Evolutionary conservation across 139 green algal species (phyloP).

Genomic region (Eudorina sp.): DNA sequence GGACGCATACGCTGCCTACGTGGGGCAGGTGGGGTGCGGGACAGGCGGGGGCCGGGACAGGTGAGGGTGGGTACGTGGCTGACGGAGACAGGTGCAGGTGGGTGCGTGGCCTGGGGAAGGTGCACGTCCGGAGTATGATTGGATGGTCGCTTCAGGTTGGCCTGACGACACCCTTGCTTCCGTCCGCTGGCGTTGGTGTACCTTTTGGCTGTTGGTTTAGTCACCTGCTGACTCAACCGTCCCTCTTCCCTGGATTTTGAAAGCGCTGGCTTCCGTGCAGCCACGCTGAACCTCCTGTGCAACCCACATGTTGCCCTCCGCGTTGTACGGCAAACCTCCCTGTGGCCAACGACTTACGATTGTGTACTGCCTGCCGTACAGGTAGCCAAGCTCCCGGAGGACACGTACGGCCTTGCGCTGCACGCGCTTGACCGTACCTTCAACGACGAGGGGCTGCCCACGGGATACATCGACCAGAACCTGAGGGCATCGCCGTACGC

Average conservation of each 20-base stretch:
- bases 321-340: too few relatives aligned
- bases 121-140: neutral
- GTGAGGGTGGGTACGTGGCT: neutral
- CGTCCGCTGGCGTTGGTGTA: too few relatives aligned
- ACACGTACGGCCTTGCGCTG: slow-evolving; percentile 53
- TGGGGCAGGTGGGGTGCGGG: slow-evolving; percentile 31
- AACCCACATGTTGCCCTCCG: too few relatives aligned
- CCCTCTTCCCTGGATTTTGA: too few relatives aligned
- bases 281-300: too few relatives aligned
- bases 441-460: neutral
- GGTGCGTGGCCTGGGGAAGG: neutral
- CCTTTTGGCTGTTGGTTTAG: too few relatives aligned
- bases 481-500: slow-evolving; percentile 34
- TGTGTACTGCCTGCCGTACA: too few relatives aligned
- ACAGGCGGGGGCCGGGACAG: neutral
- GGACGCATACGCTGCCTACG: slow-evolving; percentile 50
- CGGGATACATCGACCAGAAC: neutral
- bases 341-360: too few relatives aligned
- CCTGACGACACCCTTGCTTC: too few relatives aligned
- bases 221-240: too few relatives aligned
- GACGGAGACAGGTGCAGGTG: neutral
- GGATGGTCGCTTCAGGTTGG: too few relatives aligned
- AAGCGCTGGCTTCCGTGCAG: too few relatives aligned
- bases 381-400: slow-evolving; percentile 28
- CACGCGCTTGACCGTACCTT: slow-evolving; percentile 39